Percentiles rank a stretch among this genome's conserved stretches.
These are phyloP conservation scores for Rhizophora mangle DNA, from an alignment of 345 rosid species.

Conservation along the genomic window DNA sequence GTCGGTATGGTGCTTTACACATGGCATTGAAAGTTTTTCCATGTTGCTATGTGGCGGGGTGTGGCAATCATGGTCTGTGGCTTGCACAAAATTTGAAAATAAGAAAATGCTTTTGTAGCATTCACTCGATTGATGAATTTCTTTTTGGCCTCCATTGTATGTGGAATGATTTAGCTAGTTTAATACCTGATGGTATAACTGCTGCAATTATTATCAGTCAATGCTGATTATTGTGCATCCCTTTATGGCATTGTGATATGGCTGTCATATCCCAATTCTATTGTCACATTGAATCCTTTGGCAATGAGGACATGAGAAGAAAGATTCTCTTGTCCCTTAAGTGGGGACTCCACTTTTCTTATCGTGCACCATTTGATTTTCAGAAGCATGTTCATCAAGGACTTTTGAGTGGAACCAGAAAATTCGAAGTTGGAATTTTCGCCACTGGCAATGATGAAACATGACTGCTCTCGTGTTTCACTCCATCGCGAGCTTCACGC, in stretches of 20 bases:
- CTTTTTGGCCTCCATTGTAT: background rate
- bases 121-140: background rate
- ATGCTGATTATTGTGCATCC: background rate
- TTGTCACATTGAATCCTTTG: background rate
- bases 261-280: background rate
- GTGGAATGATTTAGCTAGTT: background rate
- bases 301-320: background rate
- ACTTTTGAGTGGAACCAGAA: too few relatives aligned
- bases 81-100: background rate
- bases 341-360: too few relatives aligned
- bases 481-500: too few relatives aligned
- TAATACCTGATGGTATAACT: background rate
- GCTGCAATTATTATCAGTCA: background rate
- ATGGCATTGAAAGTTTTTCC: background rate
- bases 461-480: too few relatives aligned
- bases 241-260: too few relatives aligned
- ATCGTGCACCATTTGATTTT: too few relatives aligned
- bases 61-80: background rate
- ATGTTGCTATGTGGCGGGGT: background rate
- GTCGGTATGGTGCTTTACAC: slow-evolving; percentile 14
- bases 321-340: too few relatives aligned
- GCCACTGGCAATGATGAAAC: too few relatives aligned
- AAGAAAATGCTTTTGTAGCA: background rate
- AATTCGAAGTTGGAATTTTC: too few relatives aligned
- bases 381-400: too few relatives aligned